These are phyloP conservation scores for Botrytis fabae DNA, from an alignment of 2,329 filamentous ascomycete species.

Conservation along the genomic window DNA sequence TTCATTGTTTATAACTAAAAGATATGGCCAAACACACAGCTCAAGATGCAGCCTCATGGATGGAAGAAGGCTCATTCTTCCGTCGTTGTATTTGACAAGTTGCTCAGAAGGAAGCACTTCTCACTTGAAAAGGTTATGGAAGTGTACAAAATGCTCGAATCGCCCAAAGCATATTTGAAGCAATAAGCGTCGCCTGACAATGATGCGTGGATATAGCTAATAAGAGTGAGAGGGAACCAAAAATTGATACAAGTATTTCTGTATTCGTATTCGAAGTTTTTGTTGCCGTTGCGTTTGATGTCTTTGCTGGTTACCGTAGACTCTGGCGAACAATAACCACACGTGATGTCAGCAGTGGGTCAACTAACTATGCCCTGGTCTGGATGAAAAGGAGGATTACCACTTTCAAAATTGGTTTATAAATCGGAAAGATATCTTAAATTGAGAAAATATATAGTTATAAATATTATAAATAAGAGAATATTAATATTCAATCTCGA, in stretches of 20 bases:
- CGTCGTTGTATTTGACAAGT: neutral
- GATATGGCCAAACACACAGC: neutral
- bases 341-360: too few species aligned
- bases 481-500: too few species aligned
- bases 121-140: neutral
- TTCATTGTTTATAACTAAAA: neutral
- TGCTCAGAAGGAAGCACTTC: neutral
- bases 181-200: conserved; percentile 46
- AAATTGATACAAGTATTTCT: neutral
- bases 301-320: neutral
- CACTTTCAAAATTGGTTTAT: too few species aligned
- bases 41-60: neutral
- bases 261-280: neutral
- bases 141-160: neutral
- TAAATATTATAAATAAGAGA: too few species aligned
- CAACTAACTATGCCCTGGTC: too few species aligned
- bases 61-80: neutral
- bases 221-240: neutral
- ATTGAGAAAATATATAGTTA: too few species aligned
- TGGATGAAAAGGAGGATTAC: too few species aligned
- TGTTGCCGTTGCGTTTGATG: neutral
- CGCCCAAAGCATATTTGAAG: neutral
- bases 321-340: neutral
- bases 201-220: conserved; percentile 29
- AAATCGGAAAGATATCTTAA: too few species aligned